phyloP scores from a whole-genome alignment of 345 rosid genomes.

The Syzygium aqueum region DNA sequence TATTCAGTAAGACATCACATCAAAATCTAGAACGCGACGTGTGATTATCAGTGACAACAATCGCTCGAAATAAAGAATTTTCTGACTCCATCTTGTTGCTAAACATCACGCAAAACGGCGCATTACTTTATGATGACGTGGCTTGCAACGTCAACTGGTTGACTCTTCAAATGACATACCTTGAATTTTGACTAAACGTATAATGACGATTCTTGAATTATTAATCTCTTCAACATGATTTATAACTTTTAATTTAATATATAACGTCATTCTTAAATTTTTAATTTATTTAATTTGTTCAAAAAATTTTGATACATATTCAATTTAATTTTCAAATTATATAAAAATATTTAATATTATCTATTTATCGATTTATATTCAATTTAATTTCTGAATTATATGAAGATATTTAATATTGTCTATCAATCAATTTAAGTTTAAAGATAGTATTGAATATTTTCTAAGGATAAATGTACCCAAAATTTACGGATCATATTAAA shows the following conservation, averaged over 20 bases:
- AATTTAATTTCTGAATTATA: accelerated
- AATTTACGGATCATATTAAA: background rate
- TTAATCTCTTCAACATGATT: too few relatives aligned
- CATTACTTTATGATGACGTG: background rate
- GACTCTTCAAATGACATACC: accelerated
- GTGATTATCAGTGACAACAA: background rate
- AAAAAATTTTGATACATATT: accelerated
- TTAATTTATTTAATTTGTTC: too few relatives aligned
- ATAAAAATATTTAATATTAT: background rate
- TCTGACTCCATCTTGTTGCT: background rate
- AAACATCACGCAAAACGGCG: background rate
- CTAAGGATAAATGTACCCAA: too few relatives aligned
- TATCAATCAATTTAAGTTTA: accelerated
- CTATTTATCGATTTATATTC: accelerated
- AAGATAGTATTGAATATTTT: accelerated
- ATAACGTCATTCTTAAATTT: accelerated
- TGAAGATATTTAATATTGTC: background rate
- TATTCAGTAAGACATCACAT: background rate
- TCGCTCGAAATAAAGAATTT: background rate
- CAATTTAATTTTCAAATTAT: accelerated
- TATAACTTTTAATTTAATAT: background rate
- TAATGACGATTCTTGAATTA: too few relatives aligned
- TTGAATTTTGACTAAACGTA: accelerated
- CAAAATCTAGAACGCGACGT: background rate
- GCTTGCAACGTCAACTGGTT: background rate